Evolutionary conservation across 192 early-diverging fungal species (phyloP), one percentile per base, ranked within the genome.

Genomic region (Coemansia brasiliensis): DNA sequence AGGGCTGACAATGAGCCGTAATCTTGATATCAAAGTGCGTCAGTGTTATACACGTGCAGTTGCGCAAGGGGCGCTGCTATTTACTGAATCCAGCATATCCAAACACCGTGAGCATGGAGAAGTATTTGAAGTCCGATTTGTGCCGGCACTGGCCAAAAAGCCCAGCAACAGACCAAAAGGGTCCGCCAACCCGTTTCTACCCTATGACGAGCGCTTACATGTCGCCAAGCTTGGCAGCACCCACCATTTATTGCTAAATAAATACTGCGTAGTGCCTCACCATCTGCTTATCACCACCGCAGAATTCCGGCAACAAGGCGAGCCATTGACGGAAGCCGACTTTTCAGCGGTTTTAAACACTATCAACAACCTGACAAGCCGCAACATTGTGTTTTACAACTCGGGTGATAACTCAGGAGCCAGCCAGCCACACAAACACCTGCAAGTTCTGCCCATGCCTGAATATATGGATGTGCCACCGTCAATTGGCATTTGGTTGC

Each of bases 351-450:
- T 67, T 20, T 35, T 70, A 9, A 59, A 59, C 1, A 48, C 54
- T 11, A 37, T 55, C 29, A 43, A 32, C 26, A 57, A 45, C 13
- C 57, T 68, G 39, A 67, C 64, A 15, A 24, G 26, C 22, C 52
- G 56, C 20, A 68, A 74, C 9, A 74, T 80, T 43, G 72, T 74
- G 20, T 80, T 80, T 41, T 80, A 80, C 43, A 80, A 80, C 45
- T 68, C 69, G 29, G 78, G 78, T 4, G 69, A 71, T 20, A 68
- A 74, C 25, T 80, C 78, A 3, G 78, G 78, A 0, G 78, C 78
- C 22, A 80, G 78, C 32, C 78, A 80, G 49, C 85, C 84, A 15
- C 87, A 88, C 65, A 86, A 86, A 51, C 87, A 88, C 43, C 20
- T 86, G n/a, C 87, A 88, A 72, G 24, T 86, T 16, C 57, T 88